A percentile compares a stretch with the other conserved stretches of the same genome.
These are phyloP conservation scores for Fragaria iinumae DNA, from an alignment of 306 rosid genomes.

Conservation along the genomic window DNA sequence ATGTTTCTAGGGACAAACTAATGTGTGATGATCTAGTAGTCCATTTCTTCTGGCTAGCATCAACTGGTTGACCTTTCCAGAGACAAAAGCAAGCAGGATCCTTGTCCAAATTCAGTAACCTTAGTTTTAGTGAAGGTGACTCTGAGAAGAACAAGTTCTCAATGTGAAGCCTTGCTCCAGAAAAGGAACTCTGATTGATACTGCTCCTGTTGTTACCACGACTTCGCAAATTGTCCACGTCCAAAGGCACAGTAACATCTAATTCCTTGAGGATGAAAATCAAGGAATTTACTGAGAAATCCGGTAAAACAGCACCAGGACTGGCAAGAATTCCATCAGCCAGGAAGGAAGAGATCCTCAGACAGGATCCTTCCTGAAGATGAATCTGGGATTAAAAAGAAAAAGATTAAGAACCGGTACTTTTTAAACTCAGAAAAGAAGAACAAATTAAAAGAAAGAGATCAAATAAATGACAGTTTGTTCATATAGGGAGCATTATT, in stretches of 20 bases:
- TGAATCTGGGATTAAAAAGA: conserved; percentile 53
- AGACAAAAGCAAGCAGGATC: conserved; percentile 97
- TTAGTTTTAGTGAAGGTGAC: conserved; percentile 62
- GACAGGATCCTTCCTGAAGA: conserved; percentile 89
- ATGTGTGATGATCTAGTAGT: conserved; percentile 60
- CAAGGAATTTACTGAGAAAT: conserved; percentile 75
- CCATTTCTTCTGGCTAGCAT: conserved; percentile 94
- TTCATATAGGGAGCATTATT: conserved; percentile 1
- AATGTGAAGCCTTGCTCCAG: conserved; percentile 86
- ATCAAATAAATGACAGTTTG: neutral
- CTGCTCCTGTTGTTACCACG: conserved; percentile 38
- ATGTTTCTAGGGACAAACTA: conserved; percentile 76
- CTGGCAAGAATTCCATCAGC: conserved; percentile 82
- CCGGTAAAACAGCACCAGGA: conserved; percentile 82
- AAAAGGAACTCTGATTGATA: conserved; percentile 50
- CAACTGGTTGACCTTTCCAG: conserved; percentile 85
- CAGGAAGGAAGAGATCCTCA: conserved; percentile 87
- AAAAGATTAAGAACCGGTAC: conserved; percentile 13
- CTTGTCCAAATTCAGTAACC: conserved; percentile 71
- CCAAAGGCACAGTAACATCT: conserved; percentile 74
- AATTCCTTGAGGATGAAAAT: conserved; percentile 63
- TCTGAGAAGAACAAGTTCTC: conserved; percentile 60
- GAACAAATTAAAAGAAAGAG: conserved; percentile 6
- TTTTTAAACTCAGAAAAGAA: conserved; percentile 16
- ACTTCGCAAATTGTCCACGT: conserved; percentile 40